Conservation (phyloP, 208 protist genomes). For the Acanthamoeba lenticulata region DNA sequence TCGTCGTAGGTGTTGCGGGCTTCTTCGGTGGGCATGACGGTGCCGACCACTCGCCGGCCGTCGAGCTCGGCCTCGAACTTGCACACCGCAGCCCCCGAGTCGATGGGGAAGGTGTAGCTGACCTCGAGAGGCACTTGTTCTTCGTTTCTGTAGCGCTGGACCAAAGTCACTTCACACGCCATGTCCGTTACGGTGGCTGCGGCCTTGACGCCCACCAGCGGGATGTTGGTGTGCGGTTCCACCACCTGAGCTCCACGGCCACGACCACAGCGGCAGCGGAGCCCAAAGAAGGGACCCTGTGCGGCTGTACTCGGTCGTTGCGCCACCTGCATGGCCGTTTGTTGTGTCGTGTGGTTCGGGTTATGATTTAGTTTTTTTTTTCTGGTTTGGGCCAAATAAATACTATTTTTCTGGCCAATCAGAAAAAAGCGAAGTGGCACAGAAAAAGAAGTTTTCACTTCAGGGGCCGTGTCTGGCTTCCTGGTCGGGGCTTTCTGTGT, state of each 20-base stretch:
- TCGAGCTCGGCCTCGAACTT: conserved; percentile 36
- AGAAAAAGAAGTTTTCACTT: too few species aligned
- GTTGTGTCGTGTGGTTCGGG: too few species aligned
- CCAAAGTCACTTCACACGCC: conserved; percentile 10
- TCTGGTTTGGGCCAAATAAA: too few species aligned
- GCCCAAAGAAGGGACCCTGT: too few species aligned
- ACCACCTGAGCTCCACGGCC: neutral
- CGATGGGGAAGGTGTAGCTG: conserved; percentile 27
- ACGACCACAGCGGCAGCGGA: neutral
- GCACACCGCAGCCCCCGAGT: conserved; percentile 6
- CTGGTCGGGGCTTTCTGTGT: too few species aligned
- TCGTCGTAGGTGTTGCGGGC: conserved; percentile 44
- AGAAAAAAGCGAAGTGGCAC: too few species aligned
- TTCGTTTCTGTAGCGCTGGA: conserved; percentile 44
- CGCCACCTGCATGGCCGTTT: too few species aligned
- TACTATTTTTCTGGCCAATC: too few species aligned
- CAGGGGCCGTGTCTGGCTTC: too few species aligned
- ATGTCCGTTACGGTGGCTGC: conserved; percentile 4
- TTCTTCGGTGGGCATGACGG: conserved; percentile 5
- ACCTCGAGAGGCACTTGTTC: conserved; percentile 9
- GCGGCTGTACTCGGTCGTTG: too few species aligned
- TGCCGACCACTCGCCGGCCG: neutral
- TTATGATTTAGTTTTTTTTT: too few species aligned
- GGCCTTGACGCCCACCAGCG: neutral
- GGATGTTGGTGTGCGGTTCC: neutral